phyloP scores from a whole-genome alignment of 2,329 filamentous ascomycete species.

The Ophiocordyceps camponoti-saundersi region DNA sequence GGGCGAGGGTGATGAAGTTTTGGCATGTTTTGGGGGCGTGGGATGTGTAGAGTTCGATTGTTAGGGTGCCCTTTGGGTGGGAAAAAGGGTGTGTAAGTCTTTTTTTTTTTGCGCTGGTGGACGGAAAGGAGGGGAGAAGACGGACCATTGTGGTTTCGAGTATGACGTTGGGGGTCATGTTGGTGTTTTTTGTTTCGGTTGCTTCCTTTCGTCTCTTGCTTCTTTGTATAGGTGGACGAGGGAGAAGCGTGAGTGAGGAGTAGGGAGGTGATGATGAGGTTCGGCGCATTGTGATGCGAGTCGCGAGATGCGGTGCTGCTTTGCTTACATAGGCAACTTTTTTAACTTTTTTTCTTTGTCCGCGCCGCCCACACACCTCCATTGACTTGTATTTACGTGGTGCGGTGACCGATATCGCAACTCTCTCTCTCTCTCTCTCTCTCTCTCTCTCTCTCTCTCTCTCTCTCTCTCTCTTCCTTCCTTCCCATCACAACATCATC shows the following conservation, averaged over 20 bases:
- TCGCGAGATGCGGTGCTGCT: neutral
- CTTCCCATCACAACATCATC: too few species aligned
- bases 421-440: neutral
- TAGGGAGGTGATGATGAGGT: too few species aligned
- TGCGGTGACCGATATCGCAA: too few species aligned
- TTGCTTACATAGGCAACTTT: neutral
- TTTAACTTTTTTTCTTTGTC: too few species aligned
- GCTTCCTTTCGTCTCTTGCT: neutral
- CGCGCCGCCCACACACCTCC: too few species aligned
- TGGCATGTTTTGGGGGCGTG: slow-evolving; percentile 82
- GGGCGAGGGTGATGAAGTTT: slow-evolving; percentile 70
- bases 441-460: neutral
- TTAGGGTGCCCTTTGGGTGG: slow-evolving; percentile 52
- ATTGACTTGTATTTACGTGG: too few species aligned
- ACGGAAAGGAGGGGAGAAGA: neutral
- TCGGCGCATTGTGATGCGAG: neutral
- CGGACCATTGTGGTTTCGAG: slow-evolving; percentile 75
- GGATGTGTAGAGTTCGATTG: slow-evolving; percentile 72
- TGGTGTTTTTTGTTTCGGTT: neutral
- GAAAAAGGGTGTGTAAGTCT: neutral
- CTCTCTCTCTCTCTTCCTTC: neutral
- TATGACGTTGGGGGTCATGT: slow-evolving; percentile 61
- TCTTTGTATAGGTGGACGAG: neutral
- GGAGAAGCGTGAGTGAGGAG: too few species aligned
- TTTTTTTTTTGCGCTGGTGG: neutral